phyloP scores from a whole-genome alignment of 2,329 filamentous ascomycete genomes.

The Diaporthe velutina region DNA sequence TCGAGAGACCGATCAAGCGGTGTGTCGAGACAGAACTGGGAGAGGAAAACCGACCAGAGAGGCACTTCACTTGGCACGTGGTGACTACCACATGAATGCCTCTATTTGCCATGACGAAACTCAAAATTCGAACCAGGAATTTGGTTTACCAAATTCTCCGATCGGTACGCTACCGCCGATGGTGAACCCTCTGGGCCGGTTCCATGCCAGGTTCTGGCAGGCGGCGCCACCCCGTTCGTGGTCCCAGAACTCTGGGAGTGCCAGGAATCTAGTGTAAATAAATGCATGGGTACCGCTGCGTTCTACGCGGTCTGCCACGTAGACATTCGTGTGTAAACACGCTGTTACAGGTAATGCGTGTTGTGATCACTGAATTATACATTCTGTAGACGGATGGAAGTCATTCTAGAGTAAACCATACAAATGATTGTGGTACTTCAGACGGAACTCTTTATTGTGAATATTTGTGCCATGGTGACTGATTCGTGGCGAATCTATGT shows the following conservation, averaged over 20 bases:
- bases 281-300: constrained; percentile 7
- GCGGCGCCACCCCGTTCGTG: constrained; percentile 7
- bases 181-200: background rate
- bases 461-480: too few species aligned
- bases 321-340: too few species aligned
- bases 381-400: background rate
- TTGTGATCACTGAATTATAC: background rate
- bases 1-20: too few species aligned
- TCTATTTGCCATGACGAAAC: background rate
- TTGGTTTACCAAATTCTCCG: background rate
- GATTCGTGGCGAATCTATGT: too few species aligned
- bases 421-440: too few species aligned
- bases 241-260: background rate
- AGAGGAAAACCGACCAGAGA: background rate
- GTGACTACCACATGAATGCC: background rate
- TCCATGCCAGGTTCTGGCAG: background rate
- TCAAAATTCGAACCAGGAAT: background rate
- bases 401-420: too few species aligned
- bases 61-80: background rate
- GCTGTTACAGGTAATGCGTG: too few species aligned
- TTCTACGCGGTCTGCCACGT: background rate
- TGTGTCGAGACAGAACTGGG: background rate
- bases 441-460: too few species aligned
- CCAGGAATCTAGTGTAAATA: background rate
- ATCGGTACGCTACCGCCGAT: background rate